A percentile compares a stretch with the other conserved stretches of the same genome.
These are phyloP conservation scores for Bipolaris zeicola DNA, from an alignment of 2,329 filamentous ascomycete species.

Conservation along the genomic window DNA sequence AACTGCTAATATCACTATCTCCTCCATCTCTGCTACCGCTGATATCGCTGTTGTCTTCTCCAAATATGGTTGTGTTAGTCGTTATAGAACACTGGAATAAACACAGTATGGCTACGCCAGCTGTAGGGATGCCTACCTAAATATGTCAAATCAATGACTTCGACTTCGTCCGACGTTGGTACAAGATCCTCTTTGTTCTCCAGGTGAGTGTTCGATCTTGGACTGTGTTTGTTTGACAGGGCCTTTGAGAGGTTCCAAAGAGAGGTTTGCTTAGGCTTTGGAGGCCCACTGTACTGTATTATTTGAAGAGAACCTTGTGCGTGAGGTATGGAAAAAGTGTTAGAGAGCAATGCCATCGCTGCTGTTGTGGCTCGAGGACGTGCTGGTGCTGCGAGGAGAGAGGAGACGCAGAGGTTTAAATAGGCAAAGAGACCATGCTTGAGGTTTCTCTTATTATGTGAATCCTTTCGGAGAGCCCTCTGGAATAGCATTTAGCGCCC, in stretches of 20 bases:
- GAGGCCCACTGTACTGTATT: constrained; percentile 14
- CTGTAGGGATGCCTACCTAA: constrained; percentile 18
- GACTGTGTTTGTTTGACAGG: constrained; percentile 5
- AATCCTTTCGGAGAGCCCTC: constrained; percentile 13
- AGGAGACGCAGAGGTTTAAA: constrained; percentile 17
- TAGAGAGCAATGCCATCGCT: constrained; percentile 13
- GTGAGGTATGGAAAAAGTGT: constrained; percentile 7
- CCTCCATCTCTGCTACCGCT: constrained; percentile 7
- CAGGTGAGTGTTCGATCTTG: constrained; percentile 10
- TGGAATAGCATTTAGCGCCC: constrained; percentile 7
- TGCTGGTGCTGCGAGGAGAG: constrained; percentile 10
- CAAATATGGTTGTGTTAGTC: constrained; percentile 15
- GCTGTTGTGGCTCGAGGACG: constrained; percentile 8
- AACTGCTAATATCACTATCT: constrained; percentile 9
- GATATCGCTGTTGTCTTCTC: constrained; percentile 14
- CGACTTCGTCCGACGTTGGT: constrained; percentile 8
- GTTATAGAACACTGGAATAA: constrained; percentile 7
- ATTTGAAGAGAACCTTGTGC: constrained; percentile 9
- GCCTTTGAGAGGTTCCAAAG: constrained; percentile 11
- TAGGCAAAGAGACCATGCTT: constrained; percentile 15
- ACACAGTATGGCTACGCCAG: constrained; percentile 4
- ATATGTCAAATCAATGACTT: constrained; percentile 14
- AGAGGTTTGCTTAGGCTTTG: constrained; percentile 14
- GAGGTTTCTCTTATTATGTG: constrained; percentile 1
- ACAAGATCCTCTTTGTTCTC: constrained; percentile 8